Base-by-base conservation (phyloP, 441 rosid species). In the Kokia cookei region DNA sequence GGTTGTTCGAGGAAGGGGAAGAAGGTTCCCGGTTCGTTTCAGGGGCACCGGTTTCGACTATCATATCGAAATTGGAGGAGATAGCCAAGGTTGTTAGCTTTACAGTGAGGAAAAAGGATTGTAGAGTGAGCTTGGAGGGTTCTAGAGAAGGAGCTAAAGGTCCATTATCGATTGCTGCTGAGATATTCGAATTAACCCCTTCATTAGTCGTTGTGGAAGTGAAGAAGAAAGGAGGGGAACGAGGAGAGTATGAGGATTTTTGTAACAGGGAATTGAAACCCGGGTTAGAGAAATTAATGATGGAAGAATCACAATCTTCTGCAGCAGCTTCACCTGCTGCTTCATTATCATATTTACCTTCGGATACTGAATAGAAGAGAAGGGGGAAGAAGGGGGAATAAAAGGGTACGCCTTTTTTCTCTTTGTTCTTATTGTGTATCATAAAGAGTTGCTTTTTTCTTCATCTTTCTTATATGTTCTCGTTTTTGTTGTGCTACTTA, bases 221-320 rank as follows among this genome's bases (percentile, higher is more conserved):
- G 14, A 93, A 86, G 93, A 93, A 90, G 89, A 93, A 91, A 84
- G 90, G 91, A 65, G 98, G 98, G 7, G 97, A 93, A 29, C 86
- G 65, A 79, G 86, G 80, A 71, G 98, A 93, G 80, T 93, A 86
- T 9, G 96, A 90, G 47, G 98, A 91, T 24, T 93, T 91, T 54
- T 93, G 90, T 72, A 79, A 83, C 29, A 85, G 70, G 55, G 96
- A 93, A 74, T 62, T 93, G 81, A 90, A 77, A 83, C 98, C 94
- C 2, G 93, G 88, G 2, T 76, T 93, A 80, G 85, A 88, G 85
- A 88, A 84, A 19, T 75, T 93, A 82, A 78, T 76, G 77, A 42
- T 13, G 62, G 94, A 87, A 35, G 85, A 88, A 76, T 78, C 86
- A 7, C 84, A 77, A 74, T 65, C 79, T n/a, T 69, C 76, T 59